Conservation (phyloP, 1,284 basidiomycete species). For the Trichosporon coremiiforme region DNA sequence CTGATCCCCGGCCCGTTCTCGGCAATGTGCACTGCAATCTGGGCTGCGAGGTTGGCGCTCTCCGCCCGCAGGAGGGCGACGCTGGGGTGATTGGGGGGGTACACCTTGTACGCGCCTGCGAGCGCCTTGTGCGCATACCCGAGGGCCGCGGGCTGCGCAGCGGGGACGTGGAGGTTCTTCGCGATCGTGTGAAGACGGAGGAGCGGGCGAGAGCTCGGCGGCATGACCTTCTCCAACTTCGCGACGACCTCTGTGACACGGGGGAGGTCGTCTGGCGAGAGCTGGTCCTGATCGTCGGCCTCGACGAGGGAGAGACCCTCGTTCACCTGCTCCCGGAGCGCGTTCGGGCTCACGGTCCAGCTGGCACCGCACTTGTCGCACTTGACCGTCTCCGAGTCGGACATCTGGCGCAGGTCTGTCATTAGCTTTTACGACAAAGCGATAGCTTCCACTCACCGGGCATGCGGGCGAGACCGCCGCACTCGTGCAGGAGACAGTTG, state of each 20-base stretch:
- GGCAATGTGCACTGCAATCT: neutral
- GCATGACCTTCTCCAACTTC: slow-evolving; percentile 67
- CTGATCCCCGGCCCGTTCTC: neutral
- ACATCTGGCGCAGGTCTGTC: slow-evolving; percentile 23
- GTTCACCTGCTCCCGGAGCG: slow-evolving; percentile 63
- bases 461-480: slow-evolving; percentile 36
- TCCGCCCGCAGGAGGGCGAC: slow-evolving; percentile 75
- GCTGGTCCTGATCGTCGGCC: slow-evolving; percentile 66
- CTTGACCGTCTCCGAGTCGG: slow-evolving; percentile 16
- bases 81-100: slow-evolving; percentile 73
- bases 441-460: slow-evolving; percentile 35
- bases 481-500: slow-evolving; percentile 59
- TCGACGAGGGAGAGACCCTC: slow-evolving; percentile 70
- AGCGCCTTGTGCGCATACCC: slow-evolving; percentile 63
- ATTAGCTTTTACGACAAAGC: slow-evolving; percentile 2
- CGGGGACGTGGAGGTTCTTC: slow-evolving; percentile 39
- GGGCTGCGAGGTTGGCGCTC: slow-evolving; percentile 66
- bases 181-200: slow-evolving; percentile 72
- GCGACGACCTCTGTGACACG: slow-evolving; percentile 65
- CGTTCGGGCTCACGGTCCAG: slow-evolving; percentile 60
- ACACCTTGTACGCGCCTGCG: slow-evolving; percentile 63
- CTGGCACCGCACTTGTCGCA: slow-evolving; percentile 60
- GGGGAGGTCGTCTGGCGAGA: slow-evolving; percentile 63
- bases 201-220: slow-evolving; percentile 70
- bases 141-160: slow-evolving; percentile 56